Evolutionary conservation across 371 early-diverging fungal species (phyloP).

Genomic region (Rhizopus sp.): DNA sequence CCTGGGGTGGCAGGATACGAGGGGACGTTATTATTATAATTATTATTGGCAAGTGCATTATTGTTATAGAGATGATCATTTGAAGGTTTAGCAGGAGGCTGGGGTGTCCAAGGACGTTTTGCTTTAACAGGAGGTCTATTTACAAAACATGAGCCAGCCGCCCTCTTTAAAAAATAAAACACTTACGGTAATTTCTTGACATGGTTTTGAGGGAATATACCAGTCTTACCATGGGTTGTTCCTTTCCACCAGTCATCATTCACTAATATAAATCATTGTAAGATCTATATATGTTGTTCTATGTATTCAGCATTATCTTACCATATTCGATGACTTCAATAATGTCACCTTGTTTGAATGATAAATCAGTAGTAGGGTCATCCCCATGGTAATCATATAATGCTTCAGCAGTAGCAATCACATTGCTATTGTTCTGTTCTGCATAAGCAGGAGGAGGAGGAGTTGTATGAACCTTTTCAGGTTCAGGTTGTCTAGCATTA

Average conservation of each 20-base stretch:
- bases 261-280: neutral
- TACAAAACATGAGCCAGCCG: neutral
- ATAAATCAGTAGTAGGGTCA: slow-evolving; percentile 44
- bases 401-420: slow-evolving; percentile 31
- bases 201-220: slow-evolving; percentile 85
- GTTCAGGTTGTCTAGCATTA: slow-evolving; percentile 11
- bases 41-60: too few relatives aligned
- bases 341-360: slow-evolving; percentile 28
- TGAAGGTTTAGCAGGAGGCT: slow-evolving; percentile 6
- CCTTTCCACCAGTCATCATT: slow-evolving; percentile 72
- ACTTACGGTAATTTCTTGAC: slow-evolving; percentile 44
- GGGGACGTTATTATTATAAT: too few relatives aligned
- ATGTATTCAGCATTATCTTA: slow-evolving; percentile 2
- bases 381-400: slow-evolving; percentile 46
- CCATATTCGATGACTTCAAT: slow-evolving; percentile 29
- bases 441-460: slow-evolving; percentile 36
- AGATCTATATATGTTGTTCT: neutral
- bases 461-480: slow-evolving; percentile 14
- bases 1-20: slow-evolving; percentile 9
- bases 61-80: too few relatives aligned
- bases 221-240: slow-evolving; percentile 60
- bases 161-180: slow-evolving; percentile 1
- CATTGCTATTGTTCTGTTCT: slow-evolving; percentile 9
- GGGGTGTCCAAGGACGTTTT: slow-evolving; percentile 11
- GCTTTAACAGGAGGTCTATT: slow-evolving; percentile 7